Percentiles rank a stretch among this genome's conserved stretches.
Conservation (phyloP, 257 asterid species). For the Jaltomata sinuosa region DNA sequence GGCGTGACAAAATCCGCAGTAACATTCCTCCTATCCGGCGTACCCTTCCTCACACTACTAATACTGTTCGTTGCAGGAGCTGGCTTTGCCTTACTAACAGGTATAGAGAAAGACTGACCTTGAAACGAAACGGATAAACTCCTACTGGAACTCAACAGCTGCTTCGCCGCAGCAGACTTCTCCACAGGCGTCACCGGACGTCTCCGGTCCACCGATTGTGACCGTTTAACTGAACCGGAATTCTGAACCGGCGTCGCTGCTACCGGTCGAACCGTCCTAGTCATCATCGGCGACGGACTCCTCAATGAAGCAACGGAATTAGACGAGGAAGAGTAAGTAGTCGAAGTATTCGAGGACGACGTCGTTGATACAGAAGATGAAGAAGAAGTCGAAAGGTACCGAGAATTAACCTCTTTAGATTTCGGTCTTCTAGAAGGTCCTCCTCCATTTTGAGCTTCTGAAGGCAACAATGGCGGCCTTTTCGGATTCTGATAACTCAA, state of each 20-base stretch:
- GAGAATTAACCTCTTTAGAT: slow-evolving; percentile 49
- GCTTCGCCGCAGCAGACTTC: slow-evolving; percentile 47
- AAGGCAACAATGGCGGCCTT: slow-evolving; percentile 56
- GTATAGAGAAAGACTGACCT: slow-evolving; percentile 55
- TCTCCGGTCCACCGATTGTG: slow-evolving; percentile 27
- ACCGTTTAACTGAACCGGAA: slow-evolving; percentile 1
- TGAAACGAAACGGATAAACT: slow-evolving; percentile 79
- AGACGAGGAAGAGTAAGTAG: slow-evolving; percentile 14
- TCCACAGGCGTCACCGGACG: slow-evolving; percentile 39
- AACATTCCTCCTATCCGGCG: slow-evolving; percentile 55
- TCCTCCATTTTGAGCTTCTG: slow-evolving; percentile 41
- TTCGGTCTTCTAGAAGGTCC: slow-evolving; percentile 40
- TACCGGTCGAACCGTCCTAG: slow-evolving; percentile 11
- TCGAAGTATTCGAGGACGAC: slow-evolving; percentile 43
- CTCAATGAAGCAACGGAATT: slow-evolving; percentile 33
- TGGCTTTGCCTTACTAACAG: slow-evolving; percentile 50
- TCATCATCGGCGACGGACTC: slow-evolving; percentile 41
- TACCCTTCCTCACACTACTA: slow-evolving; percentile 37
- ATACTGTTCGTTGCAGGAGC: slow-evolving; percentile 29
- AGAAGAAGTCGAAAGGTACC: slow-evolving; percentile 51
- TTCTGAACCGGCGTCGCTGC: slow-evolving; percentile 15
- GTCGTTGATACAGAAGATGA: slow-evolving; percentile 63
- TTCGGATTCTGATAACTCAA: slow-evolving; percentile 22
- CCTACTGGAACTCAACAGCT: slow-evolving; percentile 51
- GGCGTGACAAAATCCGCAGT: slow-evolving; percentile 28